phyloP scores from a whole-genome alignment of 2,329 filamentous ascomycete genomes.

The Pseudogymnoascus sp. region DNA sequence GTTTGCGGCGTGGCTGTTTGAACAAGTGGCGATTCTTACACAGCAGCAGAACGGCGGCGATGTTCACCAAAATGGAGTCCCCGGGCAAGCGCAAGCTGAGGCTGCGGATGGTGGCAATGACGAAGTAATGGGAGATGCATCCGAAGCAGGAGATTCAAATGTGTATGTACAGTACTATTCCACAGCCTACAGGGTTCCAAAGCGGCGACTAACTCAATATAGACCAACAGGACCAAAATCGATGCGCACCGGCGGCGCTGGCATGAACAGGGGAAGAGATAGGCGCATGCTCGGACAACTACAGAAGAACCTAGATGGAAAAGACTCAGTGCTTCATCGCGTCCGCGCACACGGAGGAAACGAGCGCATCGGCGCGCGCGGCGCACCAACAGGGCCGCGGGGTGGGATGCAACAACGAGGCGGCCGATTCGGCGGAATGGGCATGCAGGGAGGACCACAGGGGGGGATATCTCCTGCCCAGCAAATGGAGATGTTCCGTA shows the following conservation, averaged over 20 bases:
- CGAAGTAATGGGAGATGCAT: constrained; percentile 61
- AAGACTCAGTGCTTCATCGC: constrained; percentile 71
- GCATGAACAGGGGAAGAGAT: constrained; percentile 50
- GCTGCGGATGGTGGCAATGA: constrained; percentile 54
- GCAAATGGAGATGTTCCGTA: constrained; percentile 67
- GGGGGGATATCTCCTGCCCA: constrained; percentile 54
- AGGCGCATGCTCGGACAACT: constrained; percentile 82
- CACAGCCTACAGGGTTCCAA: not conserved
- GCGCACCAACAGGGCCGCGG: constrained; percentile 64
- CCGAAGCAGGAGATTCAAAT: constrained; percentile 39
- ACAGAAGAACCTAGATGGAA: constrained; percentile 69
- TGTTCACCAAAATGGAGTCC: constrained; percentile 31
- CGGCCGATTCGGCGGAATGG: constrained; percentile 33
- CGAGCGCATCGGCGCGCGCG: constrained; percentile 71
- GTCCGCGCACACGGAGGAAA: constrained; percentile 64
- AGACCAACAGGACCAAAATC: constrained; percentile 93
- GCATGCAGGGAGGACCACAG: constrained; percentile 32
- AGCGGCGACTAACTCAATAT: constrained; percentile 34
- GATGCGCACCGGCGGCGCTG: constrained; percentile 65
- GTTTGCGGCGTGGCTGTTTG: constrained; percentile 90
- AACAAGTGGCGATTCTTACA: constrained; percentile 66
- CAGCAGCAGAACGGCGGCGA: constrained; percentile 49
- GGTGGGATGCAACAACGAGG: constrained; percentile 34
- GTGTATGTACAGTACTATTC: constrained; percentile 42
- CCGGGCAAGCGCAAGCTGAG: constrained; percentile 39